Conservation (phyloP, 83 land plant species). For the Diphasiastrum complanatum region DNA sequence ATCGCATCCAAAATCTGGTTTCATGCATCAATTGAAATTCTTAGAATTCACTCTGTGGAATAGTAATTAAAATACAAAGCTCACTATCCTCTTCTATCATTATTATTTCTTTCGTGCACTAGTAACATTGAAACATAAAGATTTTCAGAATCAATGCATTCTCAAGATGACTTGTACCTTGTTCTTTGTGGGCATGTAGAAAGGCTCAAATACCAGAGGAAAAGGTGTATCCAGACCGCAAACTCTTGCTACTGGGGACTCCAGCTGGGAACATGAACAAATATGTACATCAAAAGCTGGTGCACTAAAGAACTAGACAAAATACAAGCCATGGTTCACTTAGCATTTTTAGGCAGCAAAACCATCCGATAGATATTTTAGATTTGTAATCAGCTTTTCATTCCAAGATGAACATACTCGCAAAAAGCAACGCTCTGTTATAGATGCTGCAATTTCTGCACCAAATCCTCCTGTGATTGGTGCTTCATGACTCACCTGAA, state of each 20-base stretch:
- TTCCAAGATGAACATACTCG: constrained; percentile 44
- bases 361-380: too few species aligned
- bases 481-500: constrained; percentile 98
- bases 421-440: constrained; percentile 85
- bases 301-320: background rate
- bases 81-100: background rate
- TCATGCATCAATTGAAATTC: background rate
- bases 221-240: constrained; percentile 97
- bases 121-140: background rate
- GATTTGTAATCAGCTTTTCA: too few species aligned
- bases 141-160: background rate
- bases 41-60: background rate
- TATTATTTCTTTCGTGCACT: background rate
- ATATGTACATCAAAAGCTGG: background rate
- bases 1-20: constrained; percentile 80
- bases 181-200: constrained; percentile 92
- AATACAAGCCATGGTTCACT: too few species aligned
- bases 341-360: too few species aligned
- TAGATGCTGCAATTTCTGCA: constrained; percentile 89
- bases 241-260: constrained; percentile 88
- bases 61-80: background rate
- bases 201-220: constrained; percentile 91
- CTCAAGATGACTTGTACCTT: constrained; percentile 50
- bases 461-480: constrained; percentile 98
- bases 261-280: constrained; percentile 45